Percentiles rank a stretch among this genome's conserved stretches.
Conservation (phyloP, 257 asterid species). For the Lycium ferocissimum region DNA sequence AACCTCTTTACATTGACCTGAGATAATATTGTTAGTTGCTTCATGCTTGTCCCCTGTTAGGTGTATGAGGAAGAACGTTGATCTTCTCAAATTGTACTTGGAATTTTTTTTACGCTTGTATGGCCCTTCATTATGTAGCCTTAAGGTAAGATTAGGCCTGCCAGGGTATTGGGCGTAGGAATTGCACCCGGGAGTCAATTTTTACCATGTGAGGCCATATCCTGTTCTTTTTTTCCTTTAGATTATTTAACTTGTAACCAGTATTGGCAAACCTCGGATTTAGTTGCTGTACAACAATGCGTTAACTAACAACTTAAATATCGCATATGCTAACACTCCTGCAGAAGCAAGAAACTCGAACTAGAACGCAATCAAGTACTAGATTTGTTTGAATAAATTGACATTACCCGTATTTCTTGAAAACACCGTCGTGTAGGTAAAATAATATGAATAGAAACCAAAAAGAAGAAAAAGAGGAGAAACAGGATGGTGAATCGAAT, state of each 20-base stretch:
- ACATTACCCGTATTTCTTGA: not conserved
- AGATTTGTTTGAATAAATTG: not conserved
- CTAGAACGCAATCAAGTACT: no score
- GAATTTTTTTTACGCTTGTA: not conserved
- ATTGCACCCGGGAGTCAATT: not conserved
- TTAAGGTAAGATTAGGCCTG: not conserved
- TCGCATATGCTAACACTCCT: not conserved
- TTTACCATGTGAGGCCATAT: not conserved
- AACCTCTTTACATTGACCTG: not conserved
- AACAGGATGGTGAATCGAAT: not conserved
- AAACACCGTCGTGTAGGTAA: not conserved
- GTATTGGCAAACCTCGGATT: not conserved
- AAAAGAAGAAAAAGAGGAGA: not conserved
- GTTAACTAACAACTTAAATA: not conserved
- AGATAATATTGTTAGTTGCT: not conserved
- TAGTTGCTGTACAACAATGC: not conserved
- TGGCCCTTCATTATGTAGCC: not conserved
- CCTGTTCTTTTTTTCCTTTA: not conserved
- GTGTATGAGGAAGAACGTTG: not conserved
- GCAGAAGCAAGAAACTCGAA: not conserved
- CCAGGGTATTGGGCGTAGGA: not conserved
- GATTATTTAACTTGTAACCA: not conserved
- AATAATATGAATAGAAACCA: not conserved
- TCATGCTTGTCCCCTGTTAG: slow-evolving; percentile 11
- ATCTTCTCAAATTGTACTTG: not conserved